phyloP scores from a whole-genome alignment of 257 asterid species.

The Penstemon davidsonii region DNA sequence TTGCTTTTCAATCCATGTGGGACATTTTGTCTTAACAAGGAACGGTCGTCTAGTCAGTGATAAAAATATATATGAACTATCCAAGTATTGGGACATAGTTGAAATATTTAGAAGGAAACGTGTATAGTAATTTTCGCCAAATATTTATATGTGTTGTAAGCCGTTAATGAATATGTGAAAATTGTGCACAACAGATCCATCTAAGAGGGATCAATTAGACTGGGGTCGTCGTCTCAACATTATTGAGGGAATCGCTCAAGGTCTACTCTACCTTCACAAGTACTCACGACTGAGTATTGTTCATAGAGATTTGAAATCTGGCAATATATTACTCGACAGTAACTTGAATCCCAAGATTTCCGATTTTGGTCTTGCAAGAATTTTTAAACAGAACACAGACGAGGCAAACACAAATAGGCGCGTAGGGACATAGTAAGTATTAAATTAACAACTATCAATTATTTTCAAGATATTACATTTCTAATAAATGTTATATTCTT shows the following conservation, averaged over 20 bases:
- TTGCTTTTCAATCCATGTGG: no score
- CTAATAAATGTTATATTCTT: background rate
- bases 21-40: no score
- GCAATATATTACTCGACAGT: constrained; percentile 57
- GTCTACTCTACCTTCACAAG: constrained; percentile 64
- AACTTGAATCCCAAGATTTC: constrained; percentile 68
- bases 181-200: constrained; percentile 27
- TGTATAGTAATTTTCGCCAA: no score
- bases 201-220: constrained; percentile 30
- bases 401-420: constrained; percentile 55
- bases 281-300: constrained; percentile 58
- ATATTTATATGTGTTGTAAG: background rate
- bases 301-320: constrained; percentile 59
- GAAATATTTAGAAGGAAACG: no score
- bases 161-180: background rate
- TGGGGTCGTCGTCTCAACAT: constrained; percentile 41
- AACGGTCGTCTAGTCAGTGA: no score
- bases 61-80: no score
- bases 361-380: constrained; percentile 68
- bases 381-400: constrained; percentile 39
- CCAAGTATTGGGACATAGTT: no score
- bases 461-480: background rate
- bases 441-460: background rate
- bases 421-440: constrained; percentile 61
- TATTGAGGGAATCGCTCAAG: constrained; percentile 56